Percentiles rank a stretch among this genome's conserved stretches.
phyloP scores from a whole-genome alignment of 495 filamentous ascomycete genomes.

The Aspergillus steynii region DNA sequence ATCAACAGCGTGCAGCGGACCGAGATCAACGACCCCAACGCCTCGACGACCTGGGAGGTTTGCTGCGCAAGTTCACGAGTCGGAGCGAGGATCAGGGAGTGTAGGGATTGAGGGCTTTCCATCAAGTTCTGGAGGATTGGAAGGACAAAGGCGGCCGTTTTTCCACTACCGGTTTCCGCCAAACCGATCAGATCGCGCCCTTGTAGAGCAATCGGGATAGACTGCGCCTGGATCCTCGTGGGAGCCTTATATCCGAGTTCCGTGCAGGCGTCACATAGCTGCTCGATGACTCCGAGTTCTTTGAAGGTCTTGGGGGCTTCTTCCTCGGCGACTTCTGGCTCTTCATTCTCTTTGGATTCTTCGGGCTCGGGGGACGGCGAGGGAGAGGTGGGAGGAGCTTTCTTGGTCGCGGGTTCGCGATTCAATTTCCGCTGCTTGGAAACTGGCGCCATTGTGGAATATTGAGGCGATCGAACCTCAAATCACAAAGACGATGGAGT shows the following conservation, averaged over 20 bases:
- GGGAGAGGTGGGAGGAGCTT: not conserved
- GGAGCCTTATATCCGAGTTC: constrained; percentile 79
- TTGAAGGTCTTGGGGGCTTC: constrained; percentile 64
- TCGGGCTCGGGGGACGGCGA: constrained; percentile 10
- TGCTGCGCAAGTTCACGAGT: constrained; percentile 92
- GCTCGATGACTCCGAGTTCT: constrained; percentile 84
- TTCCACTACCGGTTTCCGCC: constrained; percentile 92
- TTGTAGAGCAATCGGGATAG: constrained; percentile 79
- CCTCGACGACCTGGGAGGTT: constrained; percentile 81
- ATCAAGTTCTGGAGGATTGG: constrained; percentile 88
- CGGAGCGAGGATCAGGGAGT: constrained; percentile 80
- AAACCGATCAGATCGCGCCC: constrained; percentile 88
- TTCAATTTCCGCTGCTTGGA: not conserved
- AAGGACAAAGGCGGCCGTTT: constrained; percentile 88
- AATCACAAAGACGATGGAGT: not conserved
- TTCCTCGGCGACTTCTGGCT: constrained; percentile 5
- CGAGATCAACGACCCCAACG: constrained; percentile 77
- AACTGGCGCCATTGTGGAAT: not conserved
- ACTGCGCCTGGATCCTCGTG: constrained; percentile 73
- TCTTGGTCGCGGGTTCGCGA: not conserved
- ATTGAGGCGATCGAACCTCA: not conserved
- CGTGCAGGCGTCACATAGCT: constrained; percentile 82
- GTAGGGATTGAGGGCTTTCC: constrained; percentile 76
- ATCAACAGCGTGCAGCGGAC: constrained; percentile 79
- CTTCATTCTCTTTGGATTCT: not conserved